These are phyloP conservation scores for Microascus cirrosus DNA, from an alignment of 2,329 filamentous ascomycete genomes.

Conservation along the genomic window DNA sequence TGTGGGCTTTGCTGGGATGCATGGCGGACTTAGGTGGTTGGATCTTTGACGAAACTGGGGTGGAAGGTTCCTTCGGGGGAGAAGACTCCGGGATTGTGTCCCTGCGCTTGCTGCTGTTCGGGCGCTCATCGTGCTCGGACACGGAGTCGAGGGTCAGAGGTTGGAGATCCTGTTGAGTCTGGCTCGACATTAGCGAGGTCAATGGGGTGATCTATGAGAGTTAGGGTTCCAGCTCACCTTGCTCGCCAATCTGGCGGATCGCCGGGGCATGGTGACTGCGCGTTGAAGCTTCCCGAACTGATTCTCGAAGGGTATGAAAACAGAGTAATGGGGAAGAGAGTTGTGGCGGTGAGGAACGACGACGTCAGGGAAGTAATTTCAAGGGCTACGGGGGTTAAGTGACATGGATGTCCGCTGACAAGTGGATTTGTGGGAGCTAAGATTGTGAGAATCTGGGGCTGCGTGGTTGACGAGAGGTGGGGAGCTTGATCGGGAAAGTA, in stretches of 20 bases:
- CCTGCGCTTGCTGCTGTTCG: constrained; percentile 7
- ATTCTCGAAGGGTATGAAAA: neutral
- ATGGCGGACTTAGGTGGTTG: constrained; percentile 72
- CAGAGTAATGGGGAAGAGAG: neutral
- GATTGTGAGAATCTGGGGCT: neutral
- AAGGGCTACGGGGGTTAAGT: neutral
- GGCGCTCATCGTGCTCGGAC: constrained; percentile 27
- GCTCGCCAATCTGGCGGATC: constrained; percentile 29
- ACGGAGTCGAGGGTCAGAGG: constrained; percentile 26
- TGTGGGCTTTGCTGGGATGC: constrained; percentile 78
- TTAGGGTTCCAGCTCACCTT: constrained; percentile 13
- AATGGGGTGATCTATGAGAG: neutral
- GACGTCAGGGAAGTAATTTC: neutral
- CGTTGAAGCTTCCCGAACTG: neutral
- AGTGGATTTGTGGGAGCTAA: neutral
- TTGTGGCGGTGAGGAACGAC: neutral
- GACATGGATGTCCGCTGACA: neutral
- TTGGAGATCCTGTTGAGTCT: neutral
- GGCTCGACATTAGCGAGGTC: neutral
- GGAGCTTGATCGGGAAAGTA: constrained; percentile 4
- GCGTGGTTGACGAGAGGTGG: neutral
- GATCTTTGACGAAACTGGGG: constrained; percentile 54
- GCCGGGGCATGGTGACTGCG: constrained; percentile 24
- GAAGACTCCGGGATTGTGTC: constrained; percentile 6
- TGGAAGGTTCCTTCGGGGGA: constrained; percentile 21